phyloP scores from a whole-genome alignment of 768 basidiomycete genomes.

The Mycena epipterygia region DNA sequence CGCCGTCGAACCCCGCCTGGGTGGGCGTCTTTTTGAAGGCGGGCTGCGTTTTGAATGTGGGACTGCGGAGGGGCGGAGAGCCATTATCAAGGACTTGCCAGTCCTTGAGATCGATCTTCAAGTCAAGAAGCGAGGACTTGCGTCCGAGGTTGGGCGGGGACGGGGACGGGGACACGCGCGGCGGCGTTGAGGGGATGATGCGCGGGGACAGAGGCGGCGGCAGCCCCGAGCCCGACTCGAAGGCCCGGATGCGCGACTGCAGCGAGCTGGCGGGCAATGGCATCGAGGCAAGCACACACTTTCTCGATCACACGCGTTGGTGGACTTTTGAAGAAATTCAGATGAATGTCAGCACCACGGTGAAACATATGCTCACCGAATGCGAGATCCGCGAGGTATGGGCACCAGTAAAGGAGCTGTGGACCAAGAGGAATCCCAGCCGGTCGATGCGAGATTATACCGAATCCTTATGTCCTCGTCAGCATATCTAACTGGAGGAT shows the following conservation, averaged over 20 bases:
- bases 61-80: no score
- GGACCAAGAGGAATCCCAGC: no score
- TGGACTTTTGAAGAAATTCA: no score
- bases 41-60: slow-evolving; percentile 39
- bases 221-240: slow-evolving; percentile 64
- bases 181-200: slow-evolving; percentile 53
- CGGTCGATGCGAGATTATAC: no score
- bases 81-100: slow-evolving; percentile 82
- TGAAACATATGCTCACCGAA: slow-evolving; percentile 33
- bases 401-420: no score
- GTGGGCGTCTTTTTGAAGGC: slow-evolving; percentile 44
- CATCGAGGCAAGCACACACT: no score
- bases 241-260: slow-evolving; percentile 73
- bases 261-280: slow-evolving; percentile 62
- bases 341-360: slow-evolving; percentile 45
- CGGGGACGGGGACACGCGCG: slow-evolving; percentile 58
- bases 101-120: slow-evolving; percentile 79
- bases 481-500: no score
- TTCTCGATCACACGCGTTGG: no score
- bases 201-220: slow-evolving; percentile 55
- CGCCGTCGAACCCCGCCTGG: slow-evolving; percentile 48
- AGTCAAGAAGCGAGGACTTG: slow-evolving; percentile 76
- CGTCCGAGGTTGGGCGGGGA: slow-evolving; percentile 64
- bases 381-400: no score
- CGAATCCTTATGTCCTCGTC: no score